Conservation (phyloP, 257 asterid species). For the Solanum piurae region DNA sequence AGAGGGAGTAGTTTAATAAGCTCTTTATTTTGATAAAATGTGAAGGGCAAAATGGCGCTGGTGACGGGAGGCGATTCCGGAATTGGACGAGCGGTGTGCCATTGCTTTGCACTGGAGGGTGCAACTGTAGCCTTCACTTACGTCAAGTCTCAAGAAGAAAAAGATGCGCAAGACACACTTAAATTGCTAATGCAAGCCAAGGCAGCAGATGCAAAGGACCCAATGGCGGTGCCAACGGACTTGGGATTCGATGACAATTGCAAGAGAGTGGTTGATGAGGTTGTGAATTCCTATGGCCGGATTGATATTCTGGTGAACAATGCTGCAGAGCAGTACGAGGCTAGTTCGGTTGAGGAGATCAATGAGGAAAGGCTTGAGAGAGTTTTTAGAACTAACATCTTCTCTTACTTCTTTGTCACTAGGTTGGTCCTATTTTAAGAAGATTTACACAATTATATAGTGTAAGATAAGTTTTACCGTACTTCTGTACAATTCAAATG, state of each 20-base stretch:
- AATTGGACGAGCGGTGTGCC: slow-evolving; percentile 62
- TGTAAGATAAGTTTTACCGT: background rate
- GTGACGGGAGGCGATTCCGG: slow-evolving; percentile 76
- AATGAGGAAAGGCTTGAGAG: slow-evolving; percentile 55
- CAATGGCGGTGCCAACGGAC: slow-evolving; percentile 47
- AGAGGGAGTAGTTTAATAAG: background rate
- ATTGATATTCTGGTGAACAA: slow-evolving; percentile 61
- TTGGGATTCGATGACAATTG: slow-evolving; percentile 66
- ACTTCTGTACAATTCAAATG: background rate
- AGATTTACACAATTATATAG: background rate
- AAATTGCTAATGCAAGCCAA: slow-evolving; percentile 32
- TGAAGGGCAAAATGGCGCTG: slow-evolving; percentile 62
- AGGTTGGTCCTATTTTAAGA: slow-evolving; percentile 17
- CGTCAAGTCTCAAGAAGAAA: slow-evolving; percentile 63
- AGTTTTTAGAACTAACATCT: slow-evolving; percentile 63
- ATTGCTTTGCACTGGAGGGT: slow-evolving; percentile 54
- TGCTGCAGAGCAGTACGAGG: slow-evolving; percentile 63
- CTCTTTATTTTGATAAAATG: background rate
- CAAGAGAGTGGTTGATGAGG: slow-evolving; percentile 47
- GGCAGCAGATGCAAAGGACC: slow-evolving; percentile 39
- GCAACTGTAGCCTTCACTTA: slow-evolving; percentile 70
- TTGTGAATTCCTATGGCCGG: slow-evolving; percentile 34
- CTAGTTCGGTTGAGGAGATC: slow-evolving; percentile 42
- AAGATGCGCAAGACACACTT: slow-evolving; percentile 50
- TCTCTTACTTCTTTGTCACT: slow-evolving; percentile 31